A percentile compares a stretch with the other conserved stretches of the same genome.
Conservation (phyloP, 2,329 filamentous ascomycete genomes). For the Periconia sp. region DNA sequence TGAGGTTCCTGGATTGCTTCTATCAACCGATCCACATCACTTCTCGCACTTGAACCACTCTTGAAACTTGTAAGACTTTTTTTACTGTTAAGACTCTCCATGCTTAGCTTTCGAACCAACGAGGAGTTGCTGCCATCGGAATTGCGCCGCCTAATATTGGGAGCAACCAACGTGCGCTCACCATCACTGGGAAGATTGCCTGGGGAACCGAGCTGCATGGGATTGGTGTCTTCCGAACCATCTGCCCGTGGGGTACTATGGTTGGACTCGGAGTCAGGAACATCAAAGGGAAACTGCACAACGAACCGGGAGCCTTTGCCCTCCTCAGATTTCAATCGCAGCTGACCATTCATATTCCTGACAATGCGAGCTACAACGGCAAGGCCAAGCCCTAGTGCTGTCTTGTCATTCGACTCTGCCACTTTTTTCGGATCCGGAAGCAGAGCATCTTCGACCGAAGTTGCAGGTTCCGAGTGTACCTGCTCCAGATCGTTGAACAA, state of each 20-base stretch:
- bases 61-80: conserved; percentile 50
- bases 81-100: conserved; percentile 53
- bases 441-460: conserved; percentile 34
- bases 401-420: conserved; percentile 38
- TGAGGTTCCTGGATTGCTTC: conserved; percentile 68
- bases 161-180: conserved; percentile 64
- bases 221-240: conserved; percentile 22
- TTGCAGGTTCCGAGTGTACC: conserved; percentile 51
- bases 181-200: conserved; percentile 35
- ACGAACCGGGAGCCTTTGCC: conserved; percentile 82
- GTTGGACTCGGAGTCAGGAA: conserved; percentile 51
- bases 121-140: conserved; percentile 13
- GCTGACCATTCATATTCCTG: conserved; percentile 86
- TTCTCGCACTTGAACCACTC: conserved; percentile 48
- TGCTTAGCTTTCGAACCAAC: conserved; percentile 34
- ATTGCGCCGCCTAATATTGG: conserved; percentile 24
- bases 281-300: conserved; percentile 73
- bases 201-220: conserved; percentile 18
- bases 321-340: conserved; percentile 80
- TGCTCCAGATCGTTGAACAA: conserved; percentile 66
- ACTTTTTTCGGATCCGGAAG: conserved; percentile 34
- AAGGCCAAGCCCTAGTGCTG: conserved; percentile 76
- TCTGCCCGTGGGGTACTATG: not conserved
- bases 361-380: conserved; percentile 84
- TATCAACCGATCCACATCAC: conserved; percentile 71